phyloP scores from a whole-genome alignment of 2,329 filamentous ascomycete genomes.

The Trichoderma koningiopsis region DNA sequence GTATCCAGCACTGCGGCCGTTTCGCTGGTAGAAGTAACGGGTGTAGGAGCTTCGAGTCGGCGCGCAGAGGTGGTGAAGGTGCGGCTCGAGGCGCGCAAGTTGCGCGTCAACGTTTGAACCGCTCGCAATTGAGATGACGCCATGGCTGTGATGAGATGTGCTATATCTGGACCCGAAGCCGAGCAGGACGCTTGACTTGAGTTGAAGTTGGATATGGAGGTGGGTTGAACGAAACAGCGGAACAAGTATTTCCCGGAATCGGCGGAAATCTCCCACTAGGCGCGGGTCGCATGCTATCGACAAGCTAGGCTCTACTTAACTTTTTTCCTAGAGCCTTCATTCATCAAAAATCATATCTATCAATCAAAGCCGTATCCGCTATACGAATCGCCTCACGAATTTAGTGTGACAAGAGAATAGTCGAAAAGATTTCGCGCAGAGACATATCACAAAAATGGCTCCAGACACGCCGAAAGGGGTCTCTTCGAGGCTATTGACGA shows the following conservation, averaged over 20 bases:
- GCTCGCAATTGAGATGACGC: constrained; percentile 52
- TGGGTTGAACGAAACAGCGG: constrained; percentile 7
- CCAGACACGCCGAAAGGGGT: constrained; percentile 65
- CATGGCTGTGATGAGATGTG: constrained; percentile 37
- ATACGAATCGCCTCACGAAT: neutral
- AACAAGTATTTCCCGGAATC: constrained; percentile 21
- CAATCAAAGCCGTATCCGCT: neutral
- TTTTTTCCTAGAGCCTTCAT: constrained; percentile 7
- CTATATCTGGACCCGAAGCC: constrained; percentile 18
- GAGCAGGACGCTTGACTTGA: neutral
- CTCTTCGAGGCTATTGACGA: constrained; percentile 85
- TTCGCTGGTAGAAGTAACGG: constrained; percentile 43
- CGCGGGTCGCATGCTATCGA: constrained; percentile 3
- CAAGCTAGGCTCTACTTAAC: neutral
- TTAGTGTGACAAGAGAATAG: neutral
- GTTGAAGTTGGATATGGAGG: constrained; percentile 12
- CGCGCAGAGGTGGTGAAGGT: constrained; percentile 53
- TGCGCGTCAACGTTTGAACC: constrained; percentile 48
- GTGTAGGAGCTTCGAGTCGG: constrained; percentile 48
- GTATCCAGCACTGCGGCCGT: constrained; percentile 47
- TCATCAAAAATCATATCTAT: neutral
- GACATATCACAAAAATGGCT: constrained; percentile 41
- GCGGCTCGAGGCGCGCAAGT: constrained; percentile 48
- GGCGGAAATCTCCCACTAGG: neutral
- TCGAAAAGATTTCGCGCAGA: neutral